Evolutionary conservation across 169 alveolate genomes (phyloP), one percentile per base, ranked within the genome.

Genomic region (Ichthyophthirius multifiliis): DNA sequence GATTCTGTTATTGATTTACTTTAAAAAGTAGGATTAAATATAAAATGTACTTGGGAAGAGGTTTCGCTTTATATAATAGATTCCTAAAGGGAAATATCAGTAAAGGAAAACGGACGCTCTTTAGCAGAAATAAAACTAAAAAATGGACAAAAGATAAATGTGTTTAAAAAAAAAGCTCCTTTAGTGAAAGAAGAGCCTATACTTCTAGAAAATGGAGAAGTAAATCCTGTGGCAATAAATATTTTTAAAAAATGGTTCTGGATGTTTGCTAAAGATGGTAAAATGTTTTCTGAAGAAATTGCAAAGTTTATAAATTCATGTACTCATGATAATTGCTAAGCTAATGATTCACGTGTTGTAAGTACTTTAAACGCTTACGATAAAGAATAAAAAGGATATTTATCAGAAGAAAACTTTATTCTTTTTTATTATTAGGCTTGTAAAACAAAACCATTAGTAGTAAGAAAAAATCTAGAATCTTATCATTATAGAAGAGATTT

Each of bases 401-500:
- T 88, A 9, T 31, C 43, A 3, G 65, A 83, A 23, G 77, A 15
- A 23, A 91, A 88, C 47, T 94, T 92, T 67, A 13, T 90, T 1
- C 90, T 83, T 9, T 94, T 91, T 76, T 92, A 92, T 74, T 73
- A 78, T 43, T 64, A 80, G 18, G 64, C 92, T 46, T 62, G 86
- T 16, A 43, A 43, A 2, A 74, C 62, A 16, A 91, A 86, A 74
- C 93, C 80, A 39, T 74, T 74, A 7, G 87, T 83, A 7, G 96
- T 94, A 2, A 88, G 98, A 91, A 74, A 87, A 13, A 93, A 95
- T 75, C 71, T 93, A 7, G 44, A 55, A 3, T 67, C 94, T 4
- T 90, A 86, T 65, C 88, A 89, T 46, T 89, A 85, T 47, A 85
- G 96, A 83, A 83, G 83, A 44, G 97, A 95, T 77, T 85, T 93